Conservation (phyloP, 805 yeast genomes). For the Schizosaccharomyces japonicus region DNA sequence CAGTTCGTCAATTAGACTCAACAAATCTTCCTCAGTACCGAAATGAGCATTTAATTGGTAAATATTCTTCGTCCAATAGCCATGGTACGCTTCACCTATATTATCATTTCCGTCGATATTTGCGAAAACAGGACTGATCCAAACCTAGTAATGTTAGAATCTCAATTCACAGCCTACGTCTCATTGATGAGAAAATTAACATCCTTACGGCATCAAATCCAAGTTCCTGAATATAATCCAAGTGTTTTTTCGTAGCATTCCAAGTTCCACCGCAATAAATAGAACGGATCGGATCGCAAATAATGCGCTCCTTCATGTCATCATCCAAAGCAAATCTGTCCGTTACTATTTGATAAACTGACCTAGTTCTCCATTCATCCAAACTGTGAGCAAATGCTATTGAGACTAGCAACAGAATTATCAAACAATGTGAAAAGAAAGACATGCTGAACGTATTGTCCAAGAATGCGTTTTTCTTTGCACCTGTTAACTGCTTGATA, state of each 20-base stretch:
- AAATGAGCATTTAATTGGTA: constrained; percentile 2
- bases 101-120: constrained; percentile 5
- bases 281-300: constrained; percentile 1
- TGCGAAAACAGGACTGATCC: constrained; percentile 7
- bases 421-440: too few relatives aligned
- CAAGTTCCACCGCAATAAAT: constrained; percentile 7
- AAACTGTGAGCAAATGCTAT: too few relatives aligned
- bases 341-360: constrained; percentile 5
- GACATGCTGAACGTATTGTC: too few relatives aligned
- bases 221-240: constrained; percentile 8
- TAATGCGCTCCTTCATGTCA: background rate
- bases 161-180: background rate
- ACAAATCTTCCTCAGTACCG: constrained; percentile 5
- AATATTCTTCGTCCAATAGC: constrained; percentile 1
- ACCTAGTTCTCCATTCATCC: constrained; percentile 2
- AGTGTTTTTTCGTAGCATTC: constrained; percentile 4
- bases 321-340: constrained; percentile 6
- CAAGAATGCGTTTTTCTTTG: too few relatives aligned
- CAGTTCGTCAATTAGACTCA: constrained; percentile 2
- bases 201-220: constrained; percentile 7
- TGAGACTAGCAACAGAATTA: too few relatives aligned
- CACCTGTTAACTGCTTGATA: too few relatives aligned
- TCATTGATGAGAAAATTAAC: too few relatives aligned
- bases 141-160: constrained; percentile 1
- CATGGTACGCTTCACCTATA: constrained; percentile 6